These are phyloP conservation scores for Wickerhamiella brachini DNA, from an alignment of 805 yeast genomes.

Conservation along the genomic window DNA sequence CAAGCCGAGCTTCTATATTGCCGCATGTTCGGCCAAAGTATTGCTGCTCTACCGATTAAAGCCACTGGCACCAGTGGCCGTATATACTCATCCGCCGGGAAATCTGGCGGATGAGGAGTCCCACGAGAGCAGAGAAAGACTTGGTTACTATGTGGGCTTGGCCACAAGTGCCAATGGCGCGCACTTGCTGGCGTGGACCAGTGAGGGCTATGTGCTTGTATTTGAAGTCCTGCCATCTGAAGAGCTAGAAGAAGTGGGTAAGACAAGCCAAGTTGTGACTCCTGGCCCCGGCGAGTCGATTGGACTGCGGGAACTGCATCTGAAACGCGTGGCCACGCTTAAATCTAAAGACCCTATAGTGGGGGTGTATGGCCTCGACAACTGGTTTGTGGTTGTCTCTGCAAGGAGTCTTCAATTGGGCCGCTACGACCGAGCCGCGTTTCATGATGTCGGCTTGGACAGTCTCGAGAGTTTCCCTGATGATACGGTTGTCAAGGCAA, in stretches of 20 bases:
- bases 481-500: neutral
- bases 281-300: slow-evolving; percentile 30
- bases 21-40: slow-evolving; percentile 9
- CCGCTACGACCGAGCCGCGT: slow-evolving; percentile 11
- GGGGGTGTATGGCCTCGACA: slow-evolving; percentile 16
- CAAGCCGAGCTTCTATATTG: slow-evolving; percentile 14
- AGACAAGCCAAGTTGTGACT: slow-evolving; percentile 5
- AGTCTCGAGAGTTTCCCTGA: slow-evolving; percentile 3
- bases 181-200: neutral
- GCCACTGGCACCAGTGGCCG: slow-evolving; percentile 16
- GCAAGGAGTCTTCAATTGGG: slow-evolving; percentile 14
- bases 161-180: neutral
- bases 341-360: slow-evolving; percentile 23
- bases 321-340: slow-evolving; percentile 18
- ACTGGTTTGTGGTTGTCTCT: slow-evolving; percentile 16
- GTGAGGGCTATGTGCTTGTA: neutral
- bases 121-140: neutral
- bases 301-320: slow-evolving; percentile 24
- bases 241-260: slow-evolving; percentile 13
- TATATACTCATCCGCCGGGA: slow-evolving; percentile 11
- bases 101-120: slow-evolving; percentile 4
- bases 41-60: slow-evolving; percentile 16
- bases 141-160: neutral
- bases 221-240: slow-evolving; percentile 1
- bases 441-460: slow-evolving; percentile 12